A percentile compares a stretch with the other conserved stretches of the same genome.
Conservation (phyloP, 2,329 filamentous ascomycete genomes). For the Aspergillus niger region DNA sequence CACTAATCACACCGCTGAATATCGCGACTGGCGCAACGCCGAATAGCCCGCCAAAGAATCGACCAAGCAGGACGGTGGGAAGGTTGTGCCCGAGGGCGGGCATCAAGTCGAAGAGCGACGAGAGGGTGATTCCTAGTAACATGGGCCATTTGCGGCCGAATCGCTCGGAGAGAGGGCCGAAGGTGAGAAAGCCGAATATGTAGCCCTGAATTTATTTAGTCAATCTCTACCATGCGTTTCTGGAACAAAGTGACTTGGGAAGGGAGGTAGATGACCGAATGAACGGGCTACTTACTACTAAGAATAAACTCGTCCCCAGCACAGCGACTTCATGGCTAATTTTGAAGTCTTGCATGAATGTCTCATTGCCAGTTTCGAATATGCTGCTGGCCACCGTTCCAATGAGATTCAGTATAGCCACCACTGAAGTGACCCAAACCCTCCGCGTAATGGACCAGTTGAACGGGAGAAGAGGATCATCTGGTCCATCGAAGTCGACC, state of each 20-base stretch:
- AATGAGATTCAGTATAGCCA: too few relatives aligned
- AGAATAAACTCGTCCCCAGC: constrained; percentile 3
- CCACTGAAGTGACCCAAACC: too few relatives aligned
- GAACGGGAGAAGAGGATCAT: too few relatives aligned
- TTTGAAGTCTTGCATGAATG: neutral
- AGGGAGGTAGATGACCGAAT: too few relatives aligned
- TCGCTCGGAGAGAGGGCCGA: constrained; percentile 53
- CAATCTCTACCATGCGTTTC: too few relatives aligned
- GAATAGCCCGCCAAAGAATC: constrained; percentile 49
- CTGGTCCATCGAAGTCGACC: too few relatives aligned
- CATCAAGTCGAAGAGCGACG: constrained; percentile 56
- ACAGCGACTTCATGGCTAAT: neutral
- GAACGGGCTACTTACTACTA: neutral
- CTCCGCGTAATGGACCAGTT: too few relatives aligned
- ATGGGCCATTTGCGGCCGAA: constrained; percentile 55
- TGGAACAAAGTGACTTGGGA: too few relatives aligned
- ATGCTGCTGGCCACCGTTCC: constrained; percentile 4
- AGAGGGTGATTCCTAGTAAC: constrained; percentile 56
- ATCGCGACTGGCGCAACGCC: constrained; percentile 46
- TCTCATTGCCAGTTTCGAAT: neutral
- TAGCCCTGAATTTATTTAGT: constrained; percentile 1
- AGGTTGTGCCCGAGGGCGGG: constrained; percentile 57
- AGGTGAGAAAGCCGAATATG: constrained; percentile 52
- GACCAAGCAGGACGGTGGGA: constrained; percentile 40
- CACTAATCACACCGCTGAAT: constrained; percentile 44